A percentile compares a stretch with the other conserved stretches of the same genome.
These are phyloP conservation scores for Platanus orientalis DNA, from an alignment of 164 flowering plant genomes.

Conservation along the genomic window DNA sequence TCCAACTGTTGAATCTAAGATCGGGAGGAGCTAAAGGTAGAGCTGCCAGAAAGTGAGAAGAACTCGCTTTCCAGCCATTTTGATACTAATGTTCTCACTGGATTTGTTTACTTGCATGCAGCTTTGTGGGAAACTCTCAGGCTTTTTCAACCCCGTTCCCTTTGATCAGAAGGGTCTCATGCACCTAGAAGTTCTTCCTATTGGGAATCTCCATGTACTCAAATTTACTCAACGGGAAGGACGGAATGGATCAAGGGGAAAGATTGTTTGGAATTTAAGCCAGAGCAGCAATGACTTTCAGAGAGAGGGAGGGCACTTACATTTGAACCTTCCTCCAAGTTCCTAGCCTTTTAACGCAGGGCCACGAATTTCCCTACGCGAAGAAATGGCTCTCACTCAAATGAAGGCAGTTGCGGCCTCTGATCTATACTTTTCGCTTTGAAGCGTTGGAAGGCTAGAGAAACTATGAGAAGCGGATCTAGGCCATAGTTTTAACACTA, in stretches of 20 bases:
- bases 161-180: constrained; percentile 22
- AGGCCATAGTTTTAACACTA: no score
- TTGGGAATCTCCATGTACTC: constrained; percentile 25
- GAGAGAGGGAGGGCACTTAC: constrained; percentile 17
- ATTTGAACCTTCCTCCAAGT: constrained; percentile 32
- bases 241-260: constrained; percentile 44
- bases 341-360: constrained; percentile 12
- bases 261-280: constrained; percentile 47
- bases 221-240: constrained; percentile 33
- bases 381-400: constrained; percentile 8
- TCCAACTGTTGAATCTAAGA: constrained; percentile 27
- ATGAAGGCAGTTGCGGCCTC: constrained; percentile 10
- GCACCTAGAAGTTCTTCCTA: constrained; percentile 31
- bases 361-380: constrained; percentile 12
- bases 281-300: constrained; percentile 52
- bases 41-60: no score
- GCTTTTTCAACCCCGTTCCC: constrained; percentile 46
- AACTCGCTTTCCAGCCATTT: constrained; percentile 9
- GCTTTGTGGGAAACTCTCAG: constrained; percentile 40
- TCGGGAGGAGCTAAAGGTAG: constrained; percentile 23
- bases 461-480: no score
- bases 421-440: constrained; percentile 9
- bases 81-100: constrained; percentile 11
- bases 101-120: constrained; percentile 35
- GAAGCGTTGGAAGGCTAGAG: constrained; percentile 1